Percentiles rank a stretch among this genome's conserved stretches.
These are phyloP conservation scores for Verticillium dahliae DNA, from an alignment of 2,329 filamentous ascomycete species.

Conservation along the genomic window DNA sequence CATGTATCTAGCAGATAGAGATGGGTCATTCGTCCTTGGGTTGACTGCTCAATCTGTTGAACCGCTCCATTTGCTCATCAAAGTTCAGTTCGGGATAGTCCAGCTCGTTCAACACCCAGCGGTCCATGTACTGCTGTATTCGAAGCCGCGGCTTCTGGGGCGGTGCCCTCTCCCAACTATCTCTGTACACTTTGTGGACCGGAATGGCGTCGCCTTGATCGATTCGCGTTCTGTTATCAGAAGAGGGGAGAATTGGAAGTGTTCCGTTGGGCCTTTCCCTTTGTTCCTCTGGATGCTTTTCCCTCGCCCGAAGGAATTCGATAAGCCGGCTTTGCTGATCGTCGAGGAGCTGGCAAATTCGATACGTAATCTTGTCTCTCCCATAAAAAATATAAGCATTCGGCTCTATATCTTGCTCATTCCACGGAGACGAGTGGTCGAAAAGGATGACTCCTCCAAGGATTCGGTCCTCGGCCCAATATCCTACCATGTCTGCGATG, in stretches of 20 bases:
- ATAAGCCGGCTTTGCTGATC: background rate
- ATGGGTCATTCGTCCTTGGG: background rate
- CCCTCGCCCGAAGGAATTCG: background rate
- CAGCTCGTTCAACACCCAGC: background rate
- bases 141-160: background rate
- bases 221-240: background rate
- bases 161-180: background rate
- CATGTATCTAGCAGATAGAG: no score
- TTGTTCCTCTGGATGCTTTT: background rate
- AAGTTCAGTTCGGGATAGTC: background rate
- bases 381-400: background rate
- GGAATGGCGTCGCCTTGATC: background rate
- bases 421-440: conserved; percentile 3
- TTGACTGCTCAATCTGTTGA: background rate
- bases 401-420: background rate
- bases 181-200: background rate
- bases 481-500: conserved; percentile 16
- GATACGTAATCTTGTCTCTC: background rate
- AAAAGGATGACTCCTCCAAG: conserved; percentile 16
- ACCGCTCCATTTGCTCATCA: background rate
- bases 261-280: background rate
- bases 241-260: background rate
- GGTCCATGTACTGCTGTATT: background rate
- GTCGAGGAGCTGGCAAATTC: background rate
- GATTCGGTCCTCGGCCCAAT: conserved; percentile 17